Percentiles rank a stretch among this genome's conserved stretches.
phyloP scores from a whole-genome alignment of 345 rosid genomes.

The Citrus inodora region DNA sequence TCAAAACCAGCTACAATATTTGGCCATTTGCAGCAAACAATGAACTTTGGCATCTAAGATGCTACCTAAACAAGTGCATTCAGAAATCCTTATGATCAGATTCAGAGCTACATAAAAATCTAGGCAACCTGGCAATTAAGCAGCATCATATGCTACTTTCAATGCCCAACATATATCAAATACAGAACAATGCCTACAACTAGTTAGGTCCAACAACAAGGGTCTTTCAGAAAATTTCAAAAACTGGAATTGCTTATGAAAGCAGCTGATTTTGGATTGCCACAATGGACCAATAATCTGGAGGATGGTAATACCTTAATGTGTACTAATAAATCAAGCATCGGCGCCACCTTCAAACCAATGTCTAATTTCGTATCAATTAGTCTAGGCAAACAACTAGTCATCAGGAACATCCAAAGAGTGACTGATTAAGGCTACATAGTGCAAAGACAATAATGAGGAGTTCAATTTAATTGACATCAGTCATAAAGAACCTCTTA shows the following conservation, averaged over 20 bases:
- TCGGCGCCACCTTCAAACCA: background rate
- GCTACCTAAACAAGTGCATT: background rate
- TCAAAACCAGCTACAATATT: slow-evolving; percentile 47
- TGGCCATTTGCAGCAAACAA: background rate
- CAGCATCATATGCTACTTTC: background rate
- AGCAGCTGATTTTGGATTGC: background rate
- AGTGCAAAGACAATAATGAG: background rate
- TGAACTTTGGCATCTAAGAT: background rate
- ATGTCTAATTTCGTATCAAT: background rate
- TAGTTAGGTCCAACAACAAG: background rate
- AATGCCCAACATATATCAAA: background rate
- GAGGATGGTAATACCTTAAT: background rate
- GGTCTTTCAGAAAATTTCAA: background rate
- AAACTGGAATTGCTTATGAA: background rate
- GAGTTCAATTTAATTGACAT: background rate
- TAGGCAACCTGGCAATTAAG: background rate
- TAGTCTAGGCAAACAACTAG: background rate
- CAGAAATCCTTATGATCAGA: background rate
- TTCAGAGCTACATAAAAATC: background rate
- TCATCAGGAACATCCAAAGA: background rate
- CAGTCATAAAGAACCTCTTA: background rate
- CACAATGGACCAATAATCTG: background rate
- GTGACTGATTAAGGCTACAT: background rate
- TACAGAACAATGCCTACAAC: background rate
- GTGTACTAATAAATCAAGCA: background rate